Conservation (phyloP, 257 asterid genomes). For the Przewalskia tangutica region DNA sequence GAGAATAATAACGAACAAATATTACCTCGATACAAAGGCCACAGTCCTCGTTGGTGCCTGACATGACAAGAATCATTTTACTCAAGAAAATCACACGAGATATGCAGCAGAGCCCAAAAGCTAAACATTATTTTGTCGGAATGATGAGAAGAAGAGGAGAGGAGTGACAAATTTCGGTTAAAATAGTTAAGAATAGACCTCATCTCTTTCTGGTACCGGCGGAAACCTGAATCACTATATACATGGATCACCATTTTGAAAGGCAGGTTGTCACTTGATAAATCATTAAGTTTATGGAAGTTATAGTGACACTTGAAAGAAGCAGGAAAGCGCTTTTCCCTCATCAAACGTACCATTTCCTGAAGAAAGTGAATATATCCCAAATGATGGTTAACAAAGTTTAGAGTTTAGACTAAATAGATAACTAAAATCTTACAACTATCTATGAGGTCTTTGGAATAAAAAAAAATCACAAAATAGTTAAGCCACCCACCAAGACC, state of each 20-base stretch:
- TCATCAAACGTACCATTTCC: conserved; percentile 88
- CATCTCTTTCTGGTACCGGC: conserved; percentile 83
- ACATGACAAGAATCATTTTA: conserved; percentile 8
- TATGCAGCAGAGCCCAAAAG: background rate
- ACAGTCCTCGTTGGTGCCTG: conserved; percentile 74
- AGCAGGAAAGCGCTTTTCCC: conserved; percentile 68
- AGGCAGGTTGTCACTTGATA: conserved; percentile 60
- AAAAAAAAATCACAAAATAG: background rate
- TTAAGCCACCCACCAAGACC: background rate
- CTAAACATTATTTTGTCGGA: too few relatives aligned
- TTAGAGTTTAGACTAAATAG: conserved; percentile 11
- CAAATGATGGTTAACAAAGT: background rate
- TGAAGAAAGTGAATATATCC: conserved; percentile 19
- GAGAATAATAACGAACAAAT: background rate
- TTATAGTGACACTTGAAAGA: conserved; percentile 80
- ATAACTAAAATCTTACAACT: background rate
- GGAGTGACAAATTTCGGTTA: background rate
- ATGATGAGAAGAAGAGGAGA: background rate
- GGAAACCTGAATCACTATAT: conserved; percentile 77
- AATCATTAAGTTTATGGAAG: conserved; percentile 52
- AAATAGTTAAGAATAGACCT: conserved; percentile 36
- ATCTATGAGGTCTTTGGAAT: background rate
- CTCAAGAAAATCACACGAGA: background rate
- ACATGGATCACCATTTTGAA: conserved; percentile 96
- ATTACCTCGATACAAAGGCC: conserved; percentile 99